phyloP scores from a whole-genome alignment of 805 yeast genomes.

The Kodamaea kakaduensis region DNA sequence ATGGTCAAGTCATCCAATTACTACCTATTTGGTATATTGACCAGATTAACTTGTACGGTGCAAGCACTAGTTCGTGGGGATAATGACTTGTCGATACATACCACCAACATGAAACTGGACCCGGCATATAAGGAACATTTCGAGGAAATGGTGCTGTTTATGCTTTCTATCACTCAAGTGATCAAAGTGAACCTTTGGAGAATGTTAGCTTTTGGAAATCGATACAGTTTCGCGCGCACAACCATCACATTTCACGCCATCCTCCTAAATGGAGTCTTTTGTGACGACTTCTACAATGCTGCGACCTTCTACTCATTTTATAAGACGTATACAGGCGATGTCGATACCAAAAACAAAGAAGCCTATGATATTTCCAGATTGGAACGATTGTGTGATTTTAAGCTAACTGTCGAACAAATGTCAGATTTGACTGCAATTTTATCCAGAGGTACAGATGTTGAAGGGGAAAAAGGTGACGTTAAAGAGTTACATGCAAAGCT shows the following conservation, averaged over 20 bases:
- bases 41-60: conserved; percentile 8
- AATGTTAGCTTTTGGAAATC: conserved; percentile 6
- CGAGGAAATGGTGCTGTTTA: conserved; percentile 2
- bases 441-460: neutral
- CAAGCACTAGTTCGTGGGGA: conserved; percentile 8
- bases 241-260: conserved; percentile 3
- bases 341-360: conserved; percentile 9
- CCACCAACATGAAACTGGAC: conserved; percentile 8
- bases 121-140: conserved; percentile 5
- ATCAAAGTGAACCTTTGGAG: conserved; percentile 5
- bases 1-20: conserved; percentile 7
- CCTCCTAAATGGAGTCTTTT: conserved; percentile 7
- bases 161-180: conserved; percentile 4
- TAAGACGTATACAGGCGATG: conserved; percentile 9
- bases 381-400: conserved; percentile 10
- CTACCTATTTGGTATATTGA: conserved; percentile 8
- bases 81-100: conserved; percentile 8
- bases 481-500: neutral
- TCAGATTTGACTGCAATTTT: conserved; percentile 1
- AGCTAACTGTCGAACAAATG: conserved; percentile 1
- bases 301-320: conserved; percentile 10
- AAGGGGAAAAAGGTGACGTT: neutral
- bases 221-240: conserved; percentile 4
- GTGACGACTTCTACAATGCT: conserved; percentile 10
- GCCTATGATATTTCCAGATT: conserved; percentile 9